Conservation (phyloP, 139 green algal genomes). For the Pseudopediastrum boryanum region DNA sequence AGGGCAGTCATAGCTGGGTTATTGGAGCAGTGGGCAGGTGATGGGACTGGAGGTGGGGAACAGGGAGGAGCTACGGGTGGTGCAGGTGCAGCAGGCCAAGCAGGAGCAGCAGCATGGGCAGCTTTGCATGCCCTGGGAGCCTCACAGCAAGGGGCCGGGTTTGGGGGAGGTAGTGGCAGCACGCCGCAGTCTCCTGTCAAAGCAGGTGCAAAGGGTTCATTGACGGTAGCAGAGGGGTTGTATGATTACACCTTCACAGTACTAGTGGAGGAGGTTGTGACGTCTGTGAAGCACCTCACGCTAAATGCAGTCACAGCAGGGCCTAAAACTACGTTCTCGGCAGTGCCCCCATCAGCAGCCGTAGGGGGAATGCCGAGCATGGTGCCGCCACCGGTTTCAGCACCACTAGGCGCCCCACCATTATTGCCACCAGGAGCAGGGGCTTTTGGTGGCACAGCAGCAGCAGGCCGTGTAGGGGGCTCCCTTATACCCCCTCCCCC, state of each 20-base stretch:
- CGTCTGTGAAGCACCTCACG: slow-evolving; percentile 36
- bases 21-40: background rate
- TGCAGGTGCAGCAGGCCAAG: background rate
- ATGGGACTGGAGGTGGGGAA: background rate
- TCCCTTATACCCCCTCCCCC: too few species aligned
- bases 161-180: background rate
- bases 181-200: background rate
- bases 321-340: too few species aligned
- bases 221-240: background rate
- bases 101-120: slow-evolving; percentile 1
- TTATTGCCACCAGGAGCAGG: slow-evolving; percentile 1
- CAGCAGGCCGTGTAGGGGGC: too few species aligned
- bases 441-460: too few species aligned
- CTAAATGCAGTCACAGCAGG: slow-evolving; percentile 39
- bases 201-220: background rate
- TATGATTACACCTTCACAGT: slow-evolving; percentile 37
- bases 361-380: background rate
- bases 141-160: background rate
- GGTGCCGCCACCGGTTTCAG: background rate
- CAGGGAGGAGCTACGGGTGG: background rate
- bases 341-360: background rate
- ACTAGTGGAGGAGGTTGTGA: slow-evolving; percentile 46
- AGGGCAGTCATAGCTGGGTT: slow-evolving; percentile 45
- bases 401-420: background rate
- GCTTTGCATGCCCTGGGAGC: background rate